Conservation (phyloP, 208 protist species). For the Herpetomonas tarakana region DNA sequence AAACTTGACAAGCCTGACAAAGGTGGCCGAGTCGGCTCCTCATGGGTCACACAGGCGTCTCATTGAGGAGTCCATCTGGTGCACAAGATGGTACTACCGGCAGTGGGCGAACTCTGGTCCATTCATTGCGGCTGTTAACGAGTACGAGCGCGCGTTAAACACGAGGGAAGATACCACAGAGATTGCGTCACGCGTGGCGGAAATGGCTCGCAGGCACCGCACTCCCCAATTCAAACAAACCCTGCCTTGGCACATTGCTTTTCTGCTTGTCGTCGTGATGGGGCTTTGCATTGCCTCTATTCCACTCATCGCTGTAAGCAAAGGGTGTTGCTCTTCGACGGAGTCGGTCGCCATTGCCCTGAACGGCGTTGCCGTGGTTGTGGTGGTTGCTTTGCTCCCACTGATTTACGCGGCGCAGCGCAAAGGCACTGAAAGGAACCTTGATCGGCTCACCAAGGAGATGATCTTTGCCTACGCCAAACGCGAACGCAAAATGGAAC, state of each 20-base stretch:
- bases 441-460: conserved; percentile 7
- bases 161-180: conserved; percentile 3
- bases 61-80: conserved; percentile 14
- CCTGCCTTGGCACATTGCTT: conserved; percentile 12
- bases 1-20: conserved; percentile 16
- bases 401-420: conserved; percentile 11
- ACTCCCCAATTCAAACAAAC: conserved; percentile 11
- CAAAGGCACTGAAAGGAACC: conserved; percentile 1
- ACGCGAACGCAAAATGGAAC: not conserved
- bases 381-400: conserved; percentile 16
- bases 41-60: conserved; percentile 5
- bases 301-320: conserved; percentile 12
- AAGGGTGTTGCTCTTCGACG: conserved; percentile 7
- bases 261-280: conserved; percentile 11
- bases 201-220: conserved; percentile 11
- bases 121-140: conserved; percentile 22
- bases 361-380: conserved; percentile 11
- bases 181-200: conserved; percentile 15
- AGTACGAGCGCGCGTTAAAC: conserved; percentile 17
- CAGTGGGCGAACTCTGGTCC: conserved; percentile 13
- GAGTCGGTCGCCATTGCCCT: conserved; percentile 19
- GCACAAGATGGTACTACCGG: conserved; percentile 24
- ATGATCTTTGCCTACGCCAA: not conserved
- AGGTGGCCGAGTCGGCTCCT: conserved; percentile 3
- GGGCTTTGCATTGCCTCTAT: conserved; percentile 14